phyloP scores from a whole-genome alignment of 192 early-diverging fungal genomes.

The Entophlyctis helioformis region DNA sequence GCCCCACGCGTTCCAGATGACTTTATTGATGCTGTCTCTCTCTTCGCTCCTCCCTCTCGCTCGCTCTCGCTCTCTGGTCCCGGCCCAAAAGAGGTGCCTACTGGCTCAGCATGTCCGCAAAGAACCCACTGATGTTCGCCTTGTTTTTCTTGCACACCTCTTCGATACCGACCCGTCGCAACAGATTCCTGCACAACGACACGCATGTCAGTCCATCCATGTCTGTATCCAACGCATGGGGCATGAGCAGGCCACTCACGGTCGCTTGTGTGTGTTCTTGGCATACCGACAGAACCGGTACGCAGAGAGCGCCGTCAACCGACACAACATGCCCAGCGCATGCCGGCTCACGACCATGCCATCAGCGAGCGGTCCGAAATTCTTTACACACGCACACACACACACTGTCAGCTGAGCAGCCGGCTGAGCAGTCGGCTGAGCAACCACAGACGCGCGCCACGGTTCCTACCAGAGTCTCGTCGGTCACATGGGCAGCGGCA shows the following conservation, averaged over 20 bases:
- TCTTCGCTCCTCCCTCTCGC: no score
- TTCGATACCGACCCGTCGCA: conserved; percentile 25
- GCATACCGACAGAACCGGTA: conserved; percentile 39
- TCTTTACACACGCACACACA: neutral
- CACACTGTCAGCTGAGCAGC: conserved; percentile 9
- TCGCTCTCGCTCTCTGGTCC: no score
- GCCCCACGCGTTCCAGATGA: no score
- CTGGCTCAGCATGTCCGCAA: no score
- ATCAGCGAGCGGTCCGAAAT: conserved; percentile 58
- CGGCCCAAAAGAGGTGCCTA: no score
- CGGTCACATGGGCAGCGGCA: conserved; percentile 12
- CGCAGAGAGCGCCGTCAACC: conserved; percentile 59
- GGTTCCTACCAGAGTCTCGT: neutral
- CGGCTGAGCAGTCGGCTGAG: neutral
- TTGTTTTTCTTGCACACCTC: conserved; percentile 25
- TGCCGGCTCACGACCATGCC: conserved; percentile 60
- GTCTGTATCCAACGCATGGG: neutral
- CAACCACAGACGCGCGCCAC: neutral
- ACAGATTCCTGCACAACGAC: conserved; percentile 8
- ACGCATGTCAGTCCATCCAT: neutral
- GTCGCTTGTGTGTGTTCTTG: conserved; percentile 38
- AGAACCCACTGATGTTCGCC: no score
- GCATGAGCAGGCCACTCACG: conserved; percentile 28
- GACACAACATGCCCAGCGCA: conserved; percentile 51
- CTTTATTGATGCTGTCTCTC: no score